Evolutionary conservation across 2,329 filamentous ascomycete genomes (phyloP).

Genomic region (Xenoacremonium recifei): DNA sequence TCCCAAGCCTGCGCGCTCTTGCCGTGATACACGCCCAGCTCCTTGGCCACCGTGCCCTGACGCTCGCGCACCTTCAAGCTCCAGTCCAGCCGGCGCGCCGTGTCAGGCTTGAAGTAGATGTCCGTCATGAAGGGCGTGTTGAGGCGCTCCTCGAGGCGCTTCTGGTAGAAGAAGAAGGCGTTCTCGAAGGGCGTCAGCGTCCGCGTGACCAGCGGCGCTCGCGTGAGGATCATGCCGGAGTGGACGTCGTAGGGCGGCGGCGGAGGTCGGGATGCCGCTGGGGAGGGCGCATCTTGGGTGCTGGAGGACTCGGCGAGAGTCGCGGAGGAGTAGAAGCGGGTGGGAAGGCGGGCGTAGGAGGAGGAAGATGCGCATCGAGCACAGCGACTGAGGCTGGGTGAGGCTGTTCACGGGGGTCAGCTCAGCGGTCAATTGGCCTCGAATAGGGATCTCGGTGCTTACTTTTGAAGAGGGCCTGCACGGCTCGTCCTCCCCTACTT

Average conservation of each 20-base stretch:
- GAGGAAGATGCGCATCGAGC: conserved; percentile 37
- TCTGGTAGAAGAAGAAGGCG: conserved; percentile 95
- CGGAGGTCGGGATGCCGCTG: conserved; percentile 13
- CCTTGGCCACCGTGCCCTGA: conserved; percentile 69
- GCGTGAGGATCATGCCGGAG: conserved; percentile 78
- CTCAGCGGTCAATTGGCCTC: not conserved
- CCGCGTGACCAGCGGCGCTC: conserved; percentile 83
- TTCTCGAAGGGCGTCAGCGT: conserved; percentile 85
- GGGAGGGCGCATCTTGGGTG: conserved; percentile 15
- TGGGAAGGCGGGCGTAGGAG: conserved; percentile 25
- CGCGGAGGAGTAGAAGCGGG: conserved; percentile 36
- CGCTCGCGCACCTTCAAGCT: conserved; percentile 80
- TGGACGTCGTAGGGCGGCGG: conserved; percentile 47
- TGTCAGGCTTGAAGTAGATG: conserved; percentile 94
- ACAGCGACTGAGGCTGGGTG: conserved; percentile 34
- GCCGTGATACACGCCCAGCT: conserved; percentile 82
- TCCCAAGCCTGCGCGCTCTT: conserved; percentile 75
- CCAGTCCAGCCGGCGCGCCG: conserved; percentile 83
- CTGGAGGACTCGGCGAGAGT: conserved; percentile 19
- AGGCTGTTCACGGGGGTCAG: conserved; percentile 18
- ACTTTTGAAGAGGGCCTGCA: conserved; percentile 52
- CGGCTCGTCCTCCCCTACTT: conserved; percentile 54
- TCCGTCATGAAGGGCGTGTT: conserved; percentile 82
- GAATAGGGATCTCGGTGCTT: conserved; percentile 24
- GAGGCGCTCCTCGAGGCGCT: conserved; percentile 90